Base-by-base conservation (phyloP, 805 yeast genomes). In the Cyberlindnera bimundalis region DNA sequence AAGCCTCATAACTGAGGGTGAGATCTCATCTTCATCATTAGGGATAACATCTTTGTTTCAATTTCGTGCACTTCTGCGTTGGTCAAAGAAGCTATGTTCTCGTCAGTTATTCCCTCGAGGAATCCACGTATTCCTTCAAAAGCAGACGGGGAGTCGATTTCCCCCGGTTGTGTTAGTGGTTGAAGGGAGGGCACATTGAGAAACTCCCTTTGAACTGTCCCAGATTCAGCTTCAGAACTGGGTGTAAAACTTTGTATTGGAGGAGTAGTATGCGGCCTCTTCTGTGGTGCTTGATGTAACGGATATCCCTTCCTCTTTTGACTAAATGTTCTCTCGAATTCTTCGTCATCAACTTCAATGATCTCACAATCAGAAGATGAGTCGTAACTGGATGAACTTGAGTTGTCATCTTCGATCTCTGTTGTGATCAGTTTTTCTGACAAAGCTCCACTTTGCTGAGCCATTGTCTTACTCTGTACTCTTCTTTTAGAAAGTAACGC, bases 11-110 rank as follows among this genome's bases (percentile, higher is more conserved):
- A 29, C 28, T 31, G 16, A 31, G 11, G 35, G 6, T 7, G 10
- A 20, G 33, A 24, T 40, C 51, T 45, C 51, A 47, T 39, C 42
- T 27, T 44, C 35, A 31, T 35, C 43, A 44, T 47, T 13, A 44
- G 28, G 2, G 23, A 26, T 6, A 47, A 20, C 19, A 47, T 6
- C 18, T 25, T 35, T 37, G 34, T 42, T 37, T 47, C 48, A n/a
- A 47, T 25, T 14, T 41, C 47, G 33, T 36, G 47, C 10, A 38
- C 40, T 17, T 51, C 45, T 4, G 39, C 28, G 19, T 34, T 31
- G 13, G 14, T 28, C 43, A 51, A 23, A 4, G 25, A 14, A 3
- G 34, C 10, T 9, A 51, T 13, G 4, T 26, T 15, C 10, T 42
- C 40, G 21, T 44, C 40, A 10, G 25, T 16, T 10, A 51, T 31